Evolutionary conservation across 2,329 filamentous ascomycete genomes (phyloP).

Genomic region (Neonectria hederae): DNA sequence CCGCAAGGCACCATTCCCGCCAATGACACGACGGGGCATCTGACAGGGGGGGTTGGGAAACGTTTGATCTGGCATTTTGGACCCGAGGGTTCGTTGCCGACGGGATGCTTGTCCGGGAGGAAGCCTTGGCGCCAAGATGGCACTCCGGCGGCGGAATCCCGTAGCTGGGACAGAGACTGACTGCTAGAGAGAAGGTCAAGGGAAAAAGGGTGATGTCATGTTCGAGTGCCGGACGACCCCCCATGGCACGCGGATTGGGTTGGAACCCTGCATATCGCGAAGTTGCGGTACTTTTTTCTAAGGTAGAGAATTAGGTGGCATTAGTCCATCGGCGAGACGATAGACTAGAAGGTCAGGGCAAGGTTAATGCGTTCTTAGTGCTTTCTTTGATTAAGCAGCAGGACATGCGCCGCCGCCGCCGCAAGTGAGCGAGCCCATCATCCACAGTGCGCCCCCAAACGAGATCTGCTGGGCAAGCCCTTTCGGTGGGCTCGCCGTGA

Average conservation of each 20-base stretch:
- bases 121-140: conserved; percentile 28
- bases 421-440: not conserved
- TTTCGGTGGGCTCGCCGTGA: not conserved
- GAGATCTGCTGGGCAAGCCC: not conserved
- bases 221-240: conserved; percentile 1
- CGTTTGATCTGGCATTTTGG: not conserved
- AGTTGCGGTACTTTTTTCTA: not conserved
- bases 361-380: not conserved
- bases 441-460: not conserved
- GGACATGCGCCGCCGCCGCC: not conserved
- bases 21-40: conserved; percentile 4
- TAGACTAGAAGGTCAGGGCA: not conserved
- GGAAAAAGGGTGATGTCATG: conserved; percentile 25
- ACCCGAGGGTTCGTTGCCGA: conserved; percentile 17
- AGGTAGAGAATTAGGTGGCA: not conserved
- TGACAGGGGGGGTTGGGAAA: not conserved
- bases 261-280: not conserved
- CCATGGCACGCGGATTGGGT: not conserved
- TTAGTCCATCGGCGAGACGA: not conserved
- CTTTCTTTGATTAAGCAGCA: not conserved
- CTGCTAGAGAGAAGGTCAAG: not conserved
- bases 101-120: conserved; percentile 8
- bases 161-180: conserved; percentile 8
- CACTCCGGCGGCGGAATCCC: conserved; percentile 17
- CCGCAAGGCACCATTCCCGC: conserved; percentile 9